Evolutionary conservation across 495 filamentous ascomycete genomes (phyloP), one percentile per base, ranked within the genome.

Genomic region (Trichoderma asperelloides): DNA sequence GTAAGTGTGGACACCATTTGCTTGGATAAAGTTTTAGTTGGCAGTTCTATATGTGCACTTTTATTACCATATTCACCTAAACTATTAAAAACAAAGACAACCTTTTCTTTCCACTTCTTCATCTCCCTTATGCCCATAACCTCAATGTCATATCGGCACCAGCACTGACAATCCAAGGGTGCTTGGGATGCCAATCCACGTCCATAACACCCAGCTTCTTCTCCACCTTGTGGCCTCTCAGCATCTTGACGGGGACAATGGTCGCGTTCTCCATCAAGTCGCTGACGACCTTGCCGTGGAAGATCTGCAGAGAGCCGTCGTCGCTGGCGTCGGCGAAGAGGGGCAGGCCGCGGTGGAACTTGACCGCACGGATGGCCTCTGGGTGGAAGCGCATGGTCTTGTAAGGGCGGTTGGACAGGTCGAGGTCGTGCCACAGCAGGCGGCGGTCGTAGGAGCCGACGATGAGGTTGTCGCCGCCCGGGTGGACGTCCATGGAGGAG

Each of bases 341-440:
- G 33, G 95, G 96, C 68, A 94, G 84, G 67, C 90, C 87, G 64
- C 85, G 86, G 77, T 98, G 95, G 78, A 90, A 97, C 71, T 84
- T 85, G 23, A 97, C 96, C 12, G 87, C 84, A 21, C 95, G 86
- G 68, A 98, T 93, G 62, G 95, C 96, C 77, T 95, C 90, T 70
- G 84, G 78, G 77, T 98, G 95, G 78, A 97, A 98, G 23, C 95
- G 85, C 74, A 98, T 86, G 7, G 93, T 96, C 82, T 97, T 97
- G 80, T 97, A 98, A 0, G 95, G 95, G 65, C 88, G 86, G 65
- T 85, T 86, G 1, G 91, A 95, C 28, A 98, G 87, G 68, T 98
- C 96, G 30, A 98, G 84, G 78, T 98, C 95, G 74, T 98, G 95
- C 96, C 96, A 98, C 64, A 98, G 82, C 4, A 98, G 83, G 63